Base-by-base conservation (phyloP, 2,329 filamentous ascomycete genomes). In the Phyllosticta capitalensis region DNA sequence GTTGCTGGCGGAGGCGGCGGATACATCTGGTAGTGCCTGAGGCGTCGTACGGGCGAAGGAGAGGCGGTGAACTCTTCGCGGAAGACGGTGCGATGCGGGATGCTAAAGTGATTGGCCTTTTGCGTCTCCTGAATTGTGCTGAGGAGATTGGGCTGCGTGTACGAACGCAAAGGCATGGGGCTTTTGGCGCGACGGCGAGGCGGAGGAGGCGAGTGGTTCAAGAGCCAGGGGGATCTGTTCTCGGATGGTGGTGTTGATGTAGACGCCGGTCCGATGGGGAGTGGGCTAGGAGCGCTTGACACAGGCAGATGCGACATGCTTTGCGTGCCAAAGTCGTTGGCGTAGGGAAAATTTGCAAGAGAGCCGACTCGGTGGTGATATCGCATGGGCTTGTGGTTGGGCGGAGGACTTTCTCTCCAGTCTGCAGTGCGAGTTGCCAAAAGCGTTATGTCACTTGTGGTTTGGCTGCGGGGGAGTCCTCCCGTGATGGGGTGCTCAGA, bases 111-210 rank as follows among this genome's bases (percentile, higher is more conserved):
- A 14, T 14, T 21, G 9, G 53, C 3, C 6, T 12, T n/a, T 19
- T 21, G 49, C 12, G 38, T 22, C 24, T 54, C 22, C 12, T 26
- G 14, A 19, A 30, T 30, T 6, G 26, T 21, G 38, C 52, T 55
- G 2, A 53, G 48, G 10, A 59, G 58, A 6, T 59, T 59, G 17
- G 58, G 58, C 30, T 59, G 58, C 14, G 58, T 59, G 48, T 55
- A 52, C 3, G 58, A 55, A 28, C 58, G 58, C 10, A 19, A 6
- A n/a, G 38, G 38, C 38, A 45, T 45, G 17, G 38, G 38, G 38
- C 38, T 45, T n/a, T n/a, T 45, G 38, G 38, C 38, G 17, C 3
- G 38, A n/a, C 38, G 38, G 38, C 38, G 17, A 3, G 17, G 38
- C 2, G 38, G 14, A 45, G 38, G 38, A n/a, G 38, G 38, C 17